These are phyloP conservation scores for Exophiala mesophila DNA, from an alignment of 2,329 filamentous ascomycete species.

Conservation along the genomic window DNA sequence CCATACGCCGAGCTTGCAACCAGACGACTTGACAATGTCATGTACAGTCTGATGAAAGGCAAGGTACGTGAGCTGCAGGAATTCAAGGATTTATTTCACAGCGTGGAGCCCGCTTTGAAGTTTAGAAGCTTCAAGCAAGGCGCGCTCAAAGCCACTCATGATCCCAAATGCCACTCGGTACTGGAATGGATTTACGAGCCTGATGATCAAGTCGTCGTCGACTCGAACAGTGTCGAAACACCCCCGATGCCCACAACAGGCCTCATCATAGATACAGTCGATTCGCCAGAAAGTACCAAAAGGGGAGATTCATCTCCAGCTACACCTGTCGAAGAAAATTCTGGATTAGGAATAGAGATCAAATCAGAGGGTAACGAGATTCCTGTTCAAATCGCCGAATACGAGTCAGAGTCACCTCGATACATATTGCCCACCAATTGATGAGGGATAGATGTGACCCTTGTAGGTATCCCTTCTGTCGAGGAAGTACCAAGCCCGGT, in stretches of 20 bases:
- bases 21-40: conserved; percentile 11
- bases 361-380: too few species aligned
- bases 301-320: not conserved
- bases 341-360: not conserved
- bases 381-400: too few species aligned
- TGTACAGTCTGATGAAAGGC: conserved; percentile 13
- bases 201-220: not conserved
- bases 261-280: not conserved
- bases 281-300: not conserved
- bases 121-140: conserved; percentile 10
- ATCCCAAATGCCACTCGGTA: conserved; percentile 11
- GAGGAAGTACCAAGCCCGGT: too few species aligned
- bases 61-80: conserved; percentile 9
- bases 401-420: too few species aligned
- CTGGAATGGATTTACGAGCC: conserved; percentile 10
- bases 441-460: too few species aligned
- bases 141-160: conserved; percentile 12
- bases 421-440: too few species aligned
- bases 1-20: conserved; percentile 9
- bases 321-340: not conserved
- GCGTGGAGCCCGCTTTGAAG: conserved; percentile 6
- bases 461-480: too few species aligned
- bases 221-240: not conserved
- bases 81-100: conserved; percentile 8
- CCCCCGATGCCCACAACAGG: not conserved